These are phyloP conservation scores for Amaranthus hypochondriacus DNA, from an alignment of 148 eudicot species.

Conservation along the genomic window DNA sequence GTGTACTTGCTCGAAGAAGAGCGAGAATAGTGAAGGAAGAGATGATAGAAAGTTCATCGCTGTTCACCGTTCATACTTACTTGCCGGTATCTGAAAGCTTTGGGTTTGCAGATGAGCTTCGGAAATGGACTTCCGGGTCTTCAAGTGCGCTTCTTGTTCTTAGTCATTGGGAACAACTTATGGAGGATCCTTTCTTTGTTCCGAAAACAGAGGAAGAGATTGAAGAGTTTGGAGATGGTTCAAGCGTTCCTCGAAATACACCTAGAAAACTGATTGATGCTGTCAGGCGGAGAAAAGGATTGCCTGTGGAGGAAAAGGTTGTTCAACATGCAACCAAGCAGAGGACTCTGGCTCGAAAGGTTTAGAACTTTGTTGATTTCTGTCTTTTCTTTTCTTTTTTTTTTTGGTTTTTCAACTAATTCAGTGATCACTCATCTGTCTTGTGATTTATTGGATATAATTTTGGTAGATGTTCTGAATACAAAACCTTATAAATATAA, in stretches of 20 bases:
- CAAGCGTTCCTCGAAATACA: slow-evolving; percentile 67
- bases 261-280: slow-evolving; percentile 85
- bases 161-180: slow-evolving; percentile 84
- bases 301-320: slow-evolving; percentile 90
- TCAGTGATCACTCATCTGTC: background rate
- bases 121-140: slow-evolving; percentile 87
- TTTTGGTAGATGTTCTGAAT: background rate
- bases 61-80: slow-evolving; percentile 87
- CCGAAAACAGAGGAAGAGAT: slow-evolving; percentile 92
- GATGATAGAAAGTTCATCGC: slow-evolving; percentile 91
- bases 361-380: slow-evolving; percentile 30
- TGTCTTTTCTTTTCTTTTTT: too few relatives aligned
- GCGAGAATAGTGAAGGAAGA: slow-evolving; percentile 82
- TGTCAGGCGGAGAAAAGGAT: slow-evolving; percentile 84
- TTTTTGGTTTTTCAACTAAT: too few relatives aligned
- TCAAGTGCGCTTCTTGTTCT: slow-evolving; percentile 84
- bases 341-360: slow-evolving; percentile 85
- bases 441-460: background rate
- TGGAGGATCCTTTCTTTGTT: slow-evolving; percentile 90
- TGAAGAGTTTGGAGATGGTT: slow-evolving; percentile 96
- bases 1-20: slow-evolving; percentile 75
- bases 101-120: slow-evolving; percentile 88
- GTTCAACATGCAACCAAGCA: slow-evolving; percentile 95
- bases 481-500: too few relatives aligned
- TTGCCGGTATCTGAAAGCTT: slow-evolving; percentile 89